Base-by-base conservation (phyloP, 225 moss, liverwort and hornwort species). In the Takakia lepidozioides region DNA sequence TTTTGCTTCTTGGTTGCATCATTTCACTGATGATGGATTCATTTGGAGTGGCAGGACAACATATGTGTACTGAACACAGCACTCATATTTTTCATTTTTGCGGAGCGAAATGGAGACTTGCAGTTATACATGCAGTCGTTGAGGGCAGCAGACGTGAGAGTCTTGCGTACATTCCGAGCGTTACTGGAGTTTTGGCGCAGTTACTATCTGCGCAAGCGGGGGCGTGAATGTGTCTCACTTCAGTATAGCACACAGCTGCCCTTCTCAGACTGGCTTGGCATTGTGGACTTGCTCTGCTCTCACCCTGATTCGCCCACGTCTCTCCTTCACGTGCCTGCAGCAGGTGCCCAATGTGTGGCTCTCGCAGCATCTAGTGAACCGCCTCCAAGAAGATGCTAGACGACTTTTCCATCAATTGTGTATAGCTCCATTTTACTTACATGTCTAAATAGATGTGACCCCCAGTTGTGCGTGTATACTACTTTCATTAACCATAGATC, bases 31-130 rank as follows among this genome's bases (percentile, higher is more conserved):
- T 41, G 40, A 41, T 41, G 20, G 40, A 41, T 41, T 3, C 40
- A 17, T 41, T n/a, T 9, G 17, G 20, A 41, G 38, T 48, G 47
- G 43, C 65, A 86, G 86, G 86, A 86, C 32, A 86, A 86, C 21
- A 80, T 86, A 28, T 86, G 86, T 1, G 79, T 82, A 1, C 50
- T 86, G 1, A 86, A 82, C 26, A 82, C 82, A 2, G 70, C 70
- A 0, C 82, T 86, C 35, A 56, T 82, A 41, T 82, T 82, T 45
- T 75, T 86, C 59, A 79, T 86, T 10, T 65, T 80, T 3, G 86
- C 76, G 2, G 73, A 86, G 23, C 79, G 79, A 28, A 71, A 76
- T 18, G 73, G 75, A 3, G 72, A 72, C 38, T 61, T 86, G 8
- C 47, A 66, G 2, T 29, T 21, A 0, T 76, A 73, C 49, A 44